Conservation (phyloP, 2,329 filamentous ascomycete genomes). For the Aspergillus aculeatinus region DNA sequence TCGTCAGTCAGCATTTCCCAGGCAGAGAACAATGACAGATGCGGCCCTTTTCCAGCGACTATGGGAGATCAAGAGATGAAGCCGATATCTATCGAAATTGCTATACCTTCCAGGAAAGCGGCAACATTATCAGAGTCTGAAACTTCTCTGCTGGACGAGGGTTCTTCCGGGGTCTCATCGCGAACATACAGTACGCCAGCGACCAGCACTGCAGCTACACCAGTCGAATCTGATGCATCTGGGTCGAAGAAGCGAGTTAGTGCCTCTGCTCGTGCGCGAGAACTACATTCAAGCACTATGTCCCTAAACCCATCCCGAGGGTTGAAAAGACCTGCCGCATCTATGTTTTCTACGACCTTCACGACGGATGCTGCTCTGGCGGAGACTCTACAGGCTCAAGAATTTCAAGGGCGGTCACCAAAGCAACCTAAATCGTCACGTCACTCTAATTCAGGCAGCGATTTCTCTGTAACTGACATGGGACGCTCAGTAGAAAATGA, state of each 20-base stretch:
- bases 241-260: constrained; percentile 35
- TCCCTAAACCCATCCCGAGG: constrained; percentile 28
- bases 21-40: constrained; percentile 8
- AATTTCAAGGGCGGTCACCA: constrained; percentile 41
- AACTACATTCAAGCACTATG: constrained; percentile 52
- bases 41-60: neutral
- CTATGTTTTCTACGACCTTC: constrained; percentile 41
- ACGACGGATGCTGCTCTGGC: constrained; percentile 55
- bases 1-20: constrained; percentile 6
- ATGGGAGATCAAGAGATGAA: neutral
- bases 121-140: constrained; percentile 27
- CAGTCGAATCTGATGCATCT: constrained; percentile 44
- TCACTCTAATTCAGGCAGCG: constrained; percentile 19
- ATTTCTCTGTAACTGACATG: constrained; percentile 25
- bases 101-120: constrained; percentile 30
- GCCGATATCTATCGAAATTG: constrained; percentile 27
- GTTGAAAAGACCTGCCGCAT: constrained; percentile 47
- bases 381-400: constrained; percentile 56
- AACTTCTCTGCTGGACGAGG: constrained; percentile 42
- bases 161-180: constrained; percentile 44
- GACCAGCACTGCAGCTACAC: constrained; percentile 60
- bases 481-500: constrained; percentile 11
- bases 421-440: constrained; percentile 39
- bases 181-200: constrained; percentile 61
- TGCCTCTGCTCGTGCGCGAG: constrained; percentile 47